Conservation (phyloP, 1,139 yeast genomes). For the Debaryomyces singareniensis region DNA sequence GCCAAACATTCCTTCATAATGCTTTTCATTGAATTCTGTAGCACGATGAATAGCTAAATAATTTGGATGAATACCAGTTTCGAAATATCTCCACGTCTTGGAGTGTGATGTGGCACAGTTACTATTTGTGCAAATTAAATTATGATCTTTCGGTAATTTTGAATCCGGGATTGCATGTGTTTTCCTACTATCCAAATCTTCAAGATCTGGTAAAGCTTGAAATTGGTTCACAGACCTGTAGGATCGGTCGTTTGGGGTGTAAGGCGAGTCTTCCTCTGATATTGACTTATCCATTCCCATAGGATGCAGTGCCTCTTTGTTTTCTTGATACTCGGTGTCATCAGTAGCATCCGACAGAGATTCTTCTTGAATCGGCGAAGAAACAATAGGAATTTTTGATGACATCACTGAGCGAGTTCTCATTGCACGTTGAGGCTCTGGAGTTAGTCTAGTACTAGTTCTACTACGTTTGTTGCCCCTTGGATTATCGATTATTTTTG, state of each 20-base stretch:
- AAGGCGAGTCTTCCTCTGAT: constrained; percentile 23
- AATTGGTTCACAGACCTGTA: constrained; percentile 13
- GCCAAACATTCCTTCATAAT: constrained; percentile 47
- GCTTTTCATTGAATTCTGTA: constrained; percentile 32
- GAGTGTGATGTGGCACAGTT: constrained; percentile 39
- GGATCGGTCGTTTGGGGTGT: constrained; percentile 10
- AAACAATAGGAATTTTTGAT: constrained; percentile 22
- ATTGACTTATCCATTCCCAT: constrained; percentile 16
- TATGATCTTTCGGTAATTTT: constrained; percentile 36
- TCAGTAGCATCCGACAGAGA: constrained; percentile 22
- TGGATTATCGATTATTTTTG: constrained; percentile 33
- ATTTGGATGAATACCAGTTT: constrained; percentile 35
- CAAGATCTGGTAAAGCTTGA: constrained; percentile 39
- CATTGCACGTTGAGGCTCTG: constrained; percentile 35
- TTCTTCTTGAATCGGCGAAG: constrained; percentile 39
- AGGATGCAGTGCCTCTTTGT: constrained; percentile 12
- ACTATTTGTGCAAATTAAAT: constrained; percentile 35
- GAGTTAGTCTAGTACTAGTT: constrained; percentile 2
- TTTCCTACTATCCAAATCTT: constrained; percentile 40
- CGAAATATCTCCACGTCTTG: constrained; percentile 43
- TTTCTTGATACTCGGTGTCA: constrained; percentile 29
- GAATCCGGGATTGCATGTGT: constrained; percentile 37
- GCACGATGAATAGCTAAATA: constrained; percentile 34
- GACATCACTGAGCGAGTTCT: constrained; percentile 40
- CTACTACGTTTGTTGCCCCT: constrained; percentile 21